Base-by-base conservation (phyloP, 331 rosid genomes). In the Quercus lobata region DNA sequence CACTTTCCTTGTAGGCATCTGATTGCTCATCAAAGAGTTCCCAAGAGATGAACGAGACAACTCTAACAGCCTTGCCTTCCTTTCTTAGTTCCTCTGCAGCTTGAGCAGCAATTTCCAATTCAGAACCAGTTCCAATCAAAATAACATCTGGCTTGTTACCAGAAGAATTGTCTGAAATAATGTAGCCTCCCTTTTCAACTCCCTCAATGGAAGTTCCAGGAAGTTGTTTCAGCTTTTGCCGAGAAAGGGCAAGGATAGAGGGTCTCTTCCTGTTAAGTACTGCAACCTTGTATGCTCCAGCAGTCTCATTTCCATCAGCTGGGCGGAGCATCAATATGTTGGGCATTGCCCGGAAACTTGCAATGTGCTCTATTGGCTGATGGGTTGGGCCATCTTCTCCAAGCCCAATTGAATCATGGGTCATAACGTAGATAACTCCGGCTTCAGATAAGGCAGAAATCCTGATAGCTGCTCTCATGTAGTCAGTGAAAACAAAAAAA, bases 311-410 rank as follows among this genome's bases (percentile, higher is more conserved):
- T 75, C 98, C 97, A 53, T 94, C 98, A 16, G 98, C 98, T 0
- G 98, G 98, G 18, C 97, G 96, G 82, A 94, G 97, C 97, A 94
- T 94, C 92, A 94, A 84, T 71, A 92, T 78, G 61, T 94, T 94
- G 9, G 98, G 98, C 98, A 94, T 94, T 57, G 98, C 98, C 78
- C 98, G 90, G 89, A 94, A 94, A 83, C 98, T 94, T 71, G 98
- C 98, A 81, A 94, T 74, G 78, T 94, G 98, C 82, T 94, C 98
- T 9, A 94, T 83, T 11, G 98, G 98, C 78, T 94, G 98, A 80
- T 94, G 98, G 82, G 98, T 94, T 9, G 98, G 98, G 1, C 98
- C 98, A 71, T 94, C 98, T 87, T 94, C 98, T 81, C 97, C 98
- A 5, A 94, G 97, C 41, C 98, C 98, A 49, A 92, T 94, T 6